Evolutionary conservation across 495 filamentous ascomycete genomes (phyloP).

Genomic region (Penicillium malachiteum): DNA sequence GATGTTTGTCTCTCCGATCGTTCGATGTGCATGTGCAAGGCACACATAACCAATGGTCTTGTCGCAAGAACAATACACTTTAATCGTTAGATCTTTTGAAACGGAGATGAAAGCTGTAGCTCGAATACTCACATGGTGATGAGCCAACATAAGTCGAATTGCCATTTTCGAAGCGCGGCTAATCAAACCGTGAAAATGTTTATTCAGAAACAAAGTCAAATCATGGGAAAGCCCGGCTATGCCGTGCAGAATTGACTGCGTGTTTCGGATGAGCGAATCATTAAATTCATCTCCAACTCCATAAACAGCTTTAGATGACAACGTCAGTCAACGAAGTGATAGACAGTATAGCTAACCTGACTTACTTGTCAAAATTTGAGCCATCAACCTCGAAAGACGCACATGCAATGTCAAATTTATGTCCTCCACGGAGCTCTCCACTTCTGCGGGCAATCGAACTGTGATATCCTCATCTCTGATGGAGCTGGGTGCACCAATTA

Average conservation of each 20-base stretch:
- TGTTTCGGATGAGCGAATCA: conserved; percentile 26
- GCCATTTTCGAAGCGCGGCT: conserved; percentile 32
- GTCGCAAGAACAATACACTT: conserved; percentile 35
- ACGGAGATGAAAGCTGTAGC: neutral
- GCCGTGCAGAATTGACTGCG: conserved; percentile 28
- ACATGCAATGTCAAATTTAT: conserved; percentile 32
- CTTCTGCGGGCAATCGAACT: conserved; percentile 29
- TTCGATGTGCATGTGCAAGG: conserved; percentile 32
- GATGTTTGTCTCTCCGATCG: conserved; percentile 21
- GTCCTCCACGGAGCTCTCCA: conserved; percentile 25
- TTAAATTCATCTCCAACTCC: conserved; percentile 27
- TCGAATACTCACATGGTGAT: conserved; percentile 28
- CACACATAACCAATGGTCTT: conserved; percentile 33
- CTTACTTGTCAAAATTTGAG: conserved; percentile 31
- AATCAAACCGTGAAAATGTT: conserved; percentile 30
- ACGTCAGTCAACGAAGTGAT: too few relatives aligned
- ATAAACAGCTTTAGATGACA: conserved; percentile 20
- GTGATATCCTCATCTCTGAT: conserved; percentile 42
- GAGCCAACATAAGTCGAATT: conserved; percentile 29
- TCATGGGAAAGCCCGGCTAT: conserved; percentile 31
- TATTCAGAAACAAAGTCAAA: conserved; percentile 25
- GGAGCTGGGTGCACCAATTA: conserved; percentile 37
- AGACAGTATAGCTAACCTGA: too few relatives aligned
- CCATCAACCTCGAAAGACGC: conserved; percentile 28
- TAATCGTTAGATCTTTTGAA: conserved; percentile 1